These are phyloP conservation scores for Cornus florida DNA, from an alignment of 148 eudicot genomes.

Conservation along the genomic window DNA sequence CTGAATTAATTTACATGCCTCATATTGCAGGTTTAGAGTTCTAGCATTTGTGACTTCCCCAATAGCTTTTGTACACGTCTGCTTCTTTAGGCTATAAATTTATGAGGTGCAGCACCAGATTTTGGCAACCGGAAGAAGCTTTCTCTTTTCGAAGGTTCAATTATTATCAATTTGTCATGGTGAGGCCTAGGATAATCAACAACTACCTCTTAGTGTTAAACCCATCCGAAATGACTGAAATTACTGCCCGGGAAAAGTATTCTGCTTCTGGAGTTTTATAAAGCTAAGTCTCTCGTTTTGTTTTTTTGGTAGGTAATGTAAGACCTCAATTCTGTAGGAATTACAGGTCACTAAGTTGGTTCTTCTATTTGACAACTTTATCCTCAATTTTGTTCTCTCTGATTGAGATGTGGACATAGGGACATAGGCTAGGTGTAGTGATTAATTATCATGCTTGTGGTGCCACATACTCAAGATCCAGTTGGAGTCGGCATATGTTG, in stretches of 20 bases:
- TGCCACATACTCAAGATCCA: not conserved
- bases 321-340: not conserved
- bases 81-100: slow-evolving; percentile 7
- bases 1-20: not conserved
- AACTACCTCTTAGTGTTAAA: not conserved
- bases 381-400: not conserved
- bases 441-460: too few relatives aligned
- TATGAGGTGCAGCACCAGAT: not conserved
- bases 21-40: slow-evolving; percentile 23
- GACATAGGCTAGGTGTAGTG: too few relatives aligned
- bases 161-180: slow-evolving; percentile 4
- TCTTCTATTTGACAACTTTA: not conserved
- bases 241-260: slow-evolving; percentile 14
- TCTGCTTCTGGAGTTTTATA: not conserved
- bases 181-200: slow-evolving; percentile 18
- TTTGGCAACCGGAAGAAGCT: not conserved
- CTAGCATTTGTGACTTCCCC: slow-evolving; percentile 7
- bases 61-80: slow-evolving; percentile 9
- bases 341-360: not conserved
- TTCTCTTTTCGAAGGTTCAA: not conserved
- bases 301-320: not conserved
- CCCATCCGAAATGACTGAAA: slow-evolving; percentile 10
- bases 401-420: not conserved
- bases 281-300: not conserved
- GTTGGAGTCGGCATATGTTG: slow-evolving; percentile 11